Evolutionary conservation across 2,329 filamentous ascomycete genomes (phyloP).

Genomic region (Exserohilum rostratum): DNA sequence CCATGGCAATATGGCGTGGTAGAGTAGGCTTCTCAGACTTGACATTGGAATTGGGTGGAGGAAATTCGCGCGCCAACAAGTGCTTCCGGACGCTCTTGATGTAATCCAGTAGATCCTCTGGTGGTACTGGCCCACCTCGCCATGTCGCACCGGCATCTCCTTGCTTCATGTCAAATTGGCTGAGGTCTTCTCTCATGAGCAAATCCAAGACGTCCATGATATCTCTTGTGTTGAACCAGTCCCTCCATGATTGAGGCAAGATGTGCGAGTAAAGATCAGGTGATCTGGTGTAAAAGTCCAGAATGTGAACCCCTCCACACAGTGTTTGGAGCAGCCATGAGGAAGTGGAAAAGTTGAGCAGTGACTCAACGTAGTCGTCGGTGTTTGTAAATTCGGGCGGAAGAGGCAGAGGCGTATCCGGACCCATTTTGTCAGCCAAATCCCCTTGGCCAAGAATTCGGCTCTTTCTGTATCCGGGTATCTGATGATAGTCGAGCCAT

Average conservation of each 20-base stretch:
- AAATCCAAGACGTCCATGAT: constrained; percentile 80
- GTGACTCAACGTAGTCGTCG: constrained; percentile 78
- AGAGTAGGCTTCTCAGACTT: constrained; percentile 60
- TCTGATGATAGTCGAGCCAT: constrained; percentile 7
- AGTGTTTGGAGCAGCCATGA: constrained; percentile 81
- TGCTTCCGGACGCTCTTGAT: constrained; percentile 73
- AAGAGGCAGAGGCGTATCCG: constrained; percentile 67
- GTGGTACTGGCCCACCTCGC: constrained; percentile 54
- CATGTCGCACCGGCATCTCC: constrained; percentile 35
- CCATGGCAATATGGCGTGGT: constrained; percentile 75
- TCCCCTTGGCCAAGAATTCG: constrained; percentile 2
- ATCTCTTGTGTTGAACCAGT: constrained; percentile 73
- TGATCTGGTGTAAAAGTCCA: constrained; percentile 91
- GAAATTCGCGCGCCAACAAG: constrained; percentile 69
- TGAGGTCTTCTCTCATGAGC: constrained; percentile 77
- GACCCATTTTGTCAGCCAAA: constrained; percentile 51
- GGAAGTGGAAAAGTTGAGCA: constrained; percentile 76
- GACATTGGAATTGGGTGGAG: constrained; percentile 28
- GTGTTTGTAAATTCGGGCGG: constrained; percentile 70
- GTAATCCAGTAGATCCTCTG: constrained; percentile 70
- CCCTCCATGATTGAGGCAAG: constrained; percentile 79
- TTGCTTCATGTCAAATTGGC: constrained; percentile 37
- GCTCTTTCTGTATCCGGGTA: neutral
- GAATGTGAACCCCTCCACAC: constrained; percentile 95
- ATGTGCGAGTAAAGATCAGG: constrained; percentile 81